These are phyloP conservation scores for Neltuma alba DNA, from an alignment of 306 rosid species.

Conservation along the genomic window DNA sequence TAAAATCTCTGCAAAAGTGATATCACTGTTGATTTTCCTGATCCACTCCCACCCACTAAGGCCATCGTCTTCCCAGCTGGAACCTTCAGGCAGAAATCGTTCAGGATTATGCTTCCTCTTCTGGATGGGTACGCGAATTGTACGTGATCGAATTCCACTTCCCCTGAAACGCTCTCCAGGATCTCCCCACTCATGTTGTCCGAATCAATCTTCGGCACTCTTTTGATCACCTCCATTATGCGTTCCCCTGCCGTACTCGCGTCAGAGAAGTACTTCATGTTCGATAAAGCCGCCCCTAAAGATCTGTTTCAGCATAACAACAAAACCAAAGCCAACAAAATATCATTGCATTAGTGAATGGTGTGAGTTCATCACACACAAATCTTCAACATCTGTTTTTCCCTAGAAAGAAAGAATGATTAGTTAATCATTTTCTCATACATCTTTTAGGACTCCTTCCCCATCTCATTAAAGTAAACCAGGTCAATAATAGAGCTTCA, in stretches of 20 bases:
- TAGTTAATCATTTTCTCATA: not conserved
- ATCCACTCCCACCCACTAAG: slow-evolving; percentile 77
- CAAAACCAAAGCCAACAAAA: too few relatives aligned
- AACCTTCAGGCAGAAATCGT: slow-evolving; percentile 49
- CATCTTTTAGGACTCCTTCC: not conserved
- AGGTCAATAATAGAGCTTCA: not conserved
- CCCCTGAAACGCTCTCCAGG: slow-evolving; percentile 47
- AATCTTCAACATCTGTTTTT: too few relatives aligned
- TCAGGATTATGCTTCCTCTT: slow-evolving; percentile 50
- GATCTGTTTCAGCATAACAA: slow-evolving; percentile 50
- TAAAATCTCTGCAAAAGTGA: slow-evolving; percentile 70
- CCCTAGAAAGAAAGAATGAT: too few relatives aligned
- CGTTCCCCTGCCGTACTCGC: slow-evolving; percentile 68
- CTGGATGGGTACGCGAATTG: slow-evolving; percentile 77
- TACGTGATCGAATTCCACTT: slow-evolving; percentile 57
- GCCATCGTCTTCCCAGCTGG: slow-evolving; percentile 73
- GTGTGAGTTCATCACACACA: too few relatives aligned
- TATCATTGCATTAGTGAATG: too few relatives aligned
- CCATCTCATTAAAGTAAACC: not conserved
- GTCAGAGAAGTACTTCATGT: slow-evolving; percentile 68
- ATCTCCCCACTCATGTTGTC: slow-evolving; percentile 56
- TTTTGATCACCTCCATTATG: slow-evolving; percentile 60
- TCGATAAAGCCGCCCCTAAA: slow-evolving; percentile 66
- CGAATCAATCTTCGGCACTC: slow-evolving; percentile 77
- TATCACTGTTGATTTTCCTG: slow-evolving; percentile 74